Base-by-base conservation (phyloP, 371 early-diverging fungal species). In the Choanephora cucurbitarum region DNA sequence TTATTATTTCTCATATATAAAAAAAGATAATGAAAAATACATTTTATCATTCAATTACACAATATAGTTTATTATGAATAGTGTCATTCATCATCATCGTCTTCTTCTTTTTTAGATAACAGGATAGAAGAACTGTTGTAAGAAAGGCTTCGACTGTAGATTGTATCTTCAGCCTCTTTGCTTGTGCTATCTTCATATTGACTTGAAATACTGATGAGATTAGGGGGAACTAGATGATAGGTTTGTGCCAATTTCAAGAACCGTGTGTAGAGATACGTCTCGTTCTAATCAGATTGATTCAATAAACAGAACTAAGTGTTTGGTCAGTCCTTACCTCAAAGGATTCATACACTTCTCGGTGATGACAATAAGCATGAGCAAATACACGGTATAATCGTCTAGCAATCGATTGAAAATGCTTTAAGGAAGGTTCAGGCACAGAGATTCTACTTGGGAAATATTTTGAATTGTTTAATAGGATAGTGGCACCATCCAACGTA, bases 321-420 rank as follows among this genome's bases (percentile, higher is more conserved):
- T n/a, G n/a, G n/a, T n/a, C n/a, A n/a, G n/a, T n/a, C n/a, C 49
- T 52, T 75, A 81, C 90, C 77, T 97, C 96, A 62, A 92, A 94
- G 5, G 75, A 81, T 50, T 89, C 87, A 72, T 95, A 97, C 11
- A 91, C 67, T 57, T 91, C 91, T 13, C 89, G 77, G 68, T 97
- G 98, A 69, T 94, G 94, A 62, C 83, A 94, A 65, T 88, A 97
- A 3, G 95, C 86, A 69, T 97, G 98, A 0, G 96, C 95, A 78
- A 97, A 96, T 8, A 97, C 87, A n/a, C 98, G 85, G 64, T 97
- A 95, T 10, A 96, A 80, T 28, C 98, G 71, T 33, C 98, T 81
- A 5, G 94, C 91, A 59, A 95, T 91, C 9, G 88, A 86, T 66
- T 91, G 86, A 58, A 92, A 92, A 55, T 94, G 91, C 62, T 92